Conservation (phyloP, 2,329 filamentous ascomycete genomes). For the Fusarium sp. region DNA sequence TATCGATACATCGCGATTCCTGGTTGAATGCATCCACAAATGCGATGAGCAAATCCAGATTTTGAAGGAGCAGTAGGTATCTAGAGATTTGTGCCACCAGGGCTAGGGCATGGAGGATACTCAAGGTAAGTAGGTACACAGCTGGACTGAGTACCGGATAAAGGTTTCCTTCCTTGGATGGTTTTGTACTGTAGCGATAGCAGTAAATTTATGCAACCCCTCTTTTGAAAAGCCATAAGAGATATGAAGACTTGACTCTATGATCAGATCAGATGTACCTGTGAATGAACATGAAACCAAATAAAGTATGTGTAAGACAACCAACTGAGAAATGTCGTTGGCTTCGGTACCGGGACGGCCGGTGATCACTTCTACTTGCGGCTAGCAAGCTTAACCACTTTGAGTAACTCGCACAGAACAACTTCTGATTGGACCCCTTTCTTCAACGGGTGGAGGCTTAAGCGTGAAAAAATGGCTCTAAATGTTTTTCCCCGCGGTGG, state of each 20-base stretch:
- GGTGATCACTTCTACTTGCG: constrained; percentile 1
- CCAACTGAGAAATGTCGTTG: neutral
- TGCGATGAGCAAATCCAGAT: neutral
- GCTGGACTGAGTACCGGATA: neutral
- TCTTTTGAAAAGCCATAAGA: neutral
- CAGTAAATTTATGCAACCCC: neutral
- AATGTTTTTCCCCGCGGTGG: neutral
- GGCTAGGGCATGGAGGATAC: neutral
- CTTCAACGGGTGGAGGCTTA: neutral
- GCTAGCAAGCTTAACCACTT: constrained; percentile 9
- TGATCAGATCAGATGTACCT: neutral
- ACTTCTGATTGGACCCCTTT: constrained; percentile 18
- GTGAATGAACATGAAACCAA: neutral
- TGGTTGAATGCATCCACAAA: neutral
- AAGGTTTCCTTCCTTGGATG: neutral
- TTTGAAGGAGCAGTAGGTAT: neutral
- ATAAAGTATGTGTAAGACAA: neutral
- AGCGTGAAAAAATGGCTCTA: neutral
- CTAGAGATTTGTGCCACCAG: neutral
- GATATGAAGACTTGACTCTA: neutral
- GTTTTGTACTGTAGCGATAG: neutral
- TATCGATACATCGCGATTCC: neutral
- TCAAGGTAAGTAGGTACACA: neutral
- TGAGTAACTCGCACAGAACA: constrained; percentile 24
- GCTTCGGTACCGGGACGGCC: neutral